These are phyloP conservation scores for Populus pruinosa DNA, from an alignment of 345 rosid species.

Conservation along the genomic window DNA sequence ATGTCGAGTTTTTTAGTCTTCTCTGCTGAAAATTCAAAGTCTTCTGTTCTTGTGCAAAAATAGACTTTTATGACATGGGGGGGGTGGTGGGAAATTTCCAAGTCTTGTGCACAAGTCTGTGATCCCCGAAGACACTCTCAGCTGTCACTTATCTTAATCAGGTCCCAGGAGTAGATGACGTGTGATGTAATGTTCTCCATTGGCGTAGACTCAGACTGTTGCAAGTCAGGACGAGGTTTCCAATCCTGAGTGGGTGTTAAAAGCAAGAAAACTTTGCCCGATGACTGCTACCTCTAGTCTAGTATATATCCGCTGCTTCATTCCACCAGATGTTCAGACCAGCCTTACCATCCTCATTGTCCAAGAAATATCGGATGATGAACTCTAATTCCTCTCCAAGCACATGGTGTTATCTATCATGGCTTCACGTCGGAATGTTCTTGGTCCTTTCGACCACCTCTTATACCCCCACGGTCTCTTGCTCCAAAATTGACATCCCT, in stretches of 20 bases:
- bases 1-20: neutral
- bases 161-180: too few species aligned
- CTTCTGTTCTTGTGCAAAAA: neutral
- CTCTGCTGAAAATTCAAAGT: neutral
- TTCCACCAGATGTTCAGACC: neutral
- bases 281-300: neutral
- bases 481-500: slow-evolving; percentile 3
- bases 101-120: neutral
- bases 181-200: too few species aligned
- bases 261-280: neutral
- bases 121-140: too few species aligned
- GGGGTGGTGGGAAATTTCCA: neutral
- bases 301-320: neutral
- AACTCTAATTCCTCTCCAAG: neutral
- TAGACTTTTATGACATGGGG: neutral
- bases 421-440: slow-evolving; percentile 7
- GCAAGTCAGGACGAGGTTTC: neutral
- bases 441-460: neutral
- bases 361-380: neutral
- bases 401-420: neutral
- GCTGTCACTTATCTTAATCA: neutral
- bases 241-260: too few species aligned
- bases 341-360: neutral
- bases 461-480: neutral
- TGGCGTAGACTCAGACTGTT: neutral